Evolutionary conservation across 139 green algal genomes (phyloP).

Genomic region (Chlorella sp.): DNA sequence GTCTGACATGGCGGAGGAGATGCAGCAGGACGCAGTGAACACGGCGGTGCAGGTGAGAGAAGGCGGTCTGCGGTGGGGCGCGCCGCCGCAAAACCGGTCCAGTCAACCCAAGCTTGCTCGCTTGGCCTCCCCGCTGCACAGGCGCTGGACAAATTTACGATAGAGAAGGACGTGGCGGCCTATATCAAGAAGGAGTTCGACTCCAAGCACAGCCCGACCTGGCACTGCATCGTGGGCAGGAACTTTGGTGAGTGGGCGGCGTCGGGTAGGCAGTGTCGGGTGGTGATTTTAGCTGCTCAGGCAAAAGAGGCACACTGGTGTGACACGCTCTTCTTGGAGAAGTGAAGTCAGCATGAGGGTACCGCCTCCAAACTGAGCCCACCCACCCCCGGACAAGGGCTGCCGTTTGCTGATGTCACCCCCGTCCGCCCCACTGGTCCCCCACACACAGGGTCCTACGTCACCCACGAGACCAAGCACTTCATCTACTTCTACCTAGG

Average conservation of each 20-base stretch:
- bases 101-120: background rate
- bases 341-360: background rate
- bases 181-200: slow-evolving; percentile 99
- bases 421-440: background rate
- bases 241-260: slow-evolving; percentile 89
- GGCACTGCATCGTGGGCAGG: slow-evolving; percentile 98
- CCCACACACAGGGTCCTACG: slow-evolving; percentile 85
- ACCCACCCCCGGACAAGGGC: background rate
- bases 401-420: too few species aligned
- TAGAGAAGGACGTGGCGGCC: slow-evolving; percentile 99
- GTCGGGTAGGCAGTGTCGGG: background rate
- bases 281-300: too few species aligned
- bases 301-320: too few species aligned
- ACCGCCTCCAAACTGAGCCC: background rate
- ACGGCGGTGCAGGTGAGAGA: slow-evolving; percentile 80
- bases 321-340: background rate
- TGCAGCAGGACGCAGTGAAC: slow-evolving; percentile 94
- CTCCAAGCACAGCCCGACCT: slow-evolving; percentile 97
- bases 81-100: background rate
- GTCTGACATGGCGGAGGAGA: slow-evolving; percentile 97
- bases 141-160: slow-evolving; percentile 96
- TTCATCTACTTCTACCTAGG: slow-evolving; percentile 99
- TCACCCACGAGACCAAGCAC: slow-evolving; percentile 98
- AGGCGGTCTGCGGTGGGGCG: background rate
- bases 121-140: slow-evolving; percentile 43